phyloP scores from a whole-genome alignment of 2,329 filamentous ascomycete species.

The Neopestalotiopsis sp. region DNA sequence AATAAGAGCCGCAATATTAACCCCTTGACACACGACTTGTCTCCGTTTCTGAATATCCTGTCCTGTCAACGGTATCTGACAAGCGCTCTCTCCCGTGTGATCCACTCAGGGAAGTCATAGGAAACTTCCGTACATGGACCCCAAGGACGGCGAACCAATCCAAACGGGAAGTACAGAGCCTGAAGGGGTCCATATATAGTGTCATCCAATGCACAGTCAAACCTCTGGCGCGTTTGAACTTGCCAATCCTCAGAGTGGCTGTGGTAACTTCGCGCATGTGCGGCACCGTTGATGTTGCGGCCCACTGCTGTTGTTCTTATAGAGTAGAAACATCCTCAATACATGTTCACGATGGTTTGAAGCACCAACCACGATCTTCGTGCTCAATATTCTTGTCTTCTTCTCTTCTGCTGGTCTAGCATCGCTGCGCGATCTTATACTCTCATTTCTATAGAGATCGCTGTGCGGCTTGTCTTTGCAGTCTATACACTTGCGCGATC shows the following conservation, averaged over 20 bases:
- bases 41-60: not conserved
- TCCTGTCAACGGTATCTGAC: not conserved
- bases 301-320: not conserved
- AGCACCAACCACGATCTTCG: not conserved
- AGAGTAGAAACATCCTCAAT: not conserved
- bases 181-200: not conserved
- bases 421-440: not conserved
- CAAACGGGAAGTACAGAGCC: not conserved
- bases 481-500: not conserved
- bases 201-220: slow-evolving; percentile 9
- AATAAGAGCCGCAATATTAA: slow-evolving; percentile 1
- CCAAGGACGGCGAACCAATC: not conserved
- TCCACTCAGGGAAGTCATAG: not conserved
- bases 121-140: not conserved
- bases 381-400: not conserved
- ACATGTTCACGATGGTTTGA: not conserved
- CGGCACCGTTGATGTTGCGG: not conserved
- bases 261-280: not conserved
- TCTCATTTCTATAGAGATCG: not conserved
- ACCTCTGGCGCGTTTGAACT: slow-evolving; percentile 6
- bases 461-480: slow-evolving; percentile 1
- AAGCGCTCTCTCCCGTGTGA: not conserved
- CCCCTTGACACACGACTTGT: slow-evolving; percentile 13
- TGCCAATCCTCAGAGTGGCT: not conserved
- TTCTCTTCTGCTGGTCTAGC: not conserved